Percentiles rank a stretch among this genome's conserved stretches.
phyloP scores from a whole-genome alignment of 2,329 filamentous ascomycete species.

The Claviceps sorghi region DNA sequence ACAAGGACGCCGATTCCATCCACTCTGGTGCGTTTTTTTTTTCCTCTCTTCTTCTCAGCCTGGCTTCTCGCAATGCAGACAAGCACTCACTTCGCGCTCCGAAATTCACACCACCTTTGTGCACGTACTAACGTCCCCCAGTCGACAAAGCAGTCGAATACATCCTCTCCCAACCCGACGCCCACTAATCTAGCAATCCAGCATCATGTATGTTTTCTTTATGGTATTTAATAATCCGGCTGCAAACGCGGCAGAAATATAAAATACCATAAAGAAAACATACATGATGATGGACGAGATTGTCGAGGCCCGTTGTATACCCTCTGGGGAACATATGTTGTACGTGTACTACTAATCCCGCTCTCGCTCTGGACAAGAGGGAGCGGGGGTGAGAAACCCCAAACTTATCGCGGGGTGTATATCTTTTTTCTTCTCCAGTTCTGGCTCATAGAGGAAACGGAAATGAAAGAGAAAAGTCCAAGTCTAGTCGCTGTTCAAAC shows the following conservation, averaged over 20 bases:
- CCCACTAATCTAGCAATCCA: slow-evolving; percentile 39
- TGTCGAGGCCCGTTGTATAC: neutral
- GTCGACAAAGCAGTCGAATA: slow-evolving; percentile 92
- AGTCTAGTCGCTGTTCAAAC: neutral
- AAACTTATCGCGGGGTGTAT: neutral
- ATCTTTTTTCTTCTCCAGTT: neutral
- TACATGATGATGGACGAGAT: neutral
- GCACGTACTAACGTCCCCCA: slow-evolving; percentile 30
- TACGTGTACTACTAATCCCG: slow-evolving; percentile 4
- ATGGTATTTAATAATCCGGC: too few relatives aligned
- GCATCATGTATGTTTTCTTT: too few relatives aligned
- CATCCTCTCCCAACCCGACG: slow-evolving; percentile 84
- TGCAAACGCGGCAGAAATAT: neutral
- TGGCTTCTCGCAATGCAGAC: neutral
- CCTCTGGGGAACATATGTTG: neutral
- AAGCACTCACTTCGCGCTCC: neutral
- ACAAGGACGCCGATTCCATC: slow-evolving; percentile 90
- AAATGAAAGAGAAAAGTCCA: neutral
- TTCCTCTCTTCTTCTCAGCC: too few relatives aligned
- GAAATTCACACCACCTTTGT: too few relatives aligned
- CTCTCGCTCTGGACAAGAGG: neutral
- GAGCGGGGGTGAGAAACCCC: neutral
- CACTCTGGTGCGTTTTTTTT: slow-evolving; percentile 61
- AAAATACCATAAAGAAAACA: neutral
- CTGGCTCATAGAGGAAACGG: neutral